Base-by-base conservation (phyloP, 768 basidiomycete genomes). In the Boletus subparvulus region DNA sequence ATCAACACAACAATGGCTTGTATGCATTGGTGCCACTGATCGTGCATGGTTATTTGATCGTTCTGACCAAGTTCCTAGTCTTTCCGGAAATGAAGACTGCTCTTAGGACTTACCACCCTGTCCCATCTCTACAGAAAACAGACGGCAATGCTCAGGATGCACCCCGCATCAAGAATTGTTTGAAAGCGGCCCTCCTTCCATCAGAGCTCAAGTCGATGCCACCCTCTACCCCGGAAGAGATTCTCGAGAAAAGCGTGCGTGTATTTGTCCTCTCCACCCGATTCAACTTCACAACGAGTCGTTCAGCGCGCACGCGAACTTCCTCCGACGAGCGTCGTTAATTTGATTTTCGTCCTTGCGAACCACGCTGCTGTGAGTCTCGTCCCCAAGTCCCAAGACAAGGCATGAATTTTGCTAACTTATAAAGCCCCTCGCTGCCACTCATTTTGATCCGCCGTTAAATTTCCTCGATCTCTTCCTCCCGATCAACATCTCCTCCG, bases 41-140 rank as follows among this genome's bases (percentile, higher is more conserved):
- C 52, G 46, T 42, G 44, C 28, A 35, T 43, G 36, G 21, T 36
- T 37, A 39, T 52, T 60, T 50, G 42, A 53, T 63, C 51, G 21
- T 56, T 28, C 62, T 72, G 44, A 69, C 57, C 55, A 49, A 54
- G 16, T 48, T 50, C 63, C 41, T 67, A 92, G 90, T 94, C 76
- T 93, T 92, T 70, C 91, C 91, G 54, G 91, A 93, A 77, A 94
- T 94, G 92, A 90, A 91, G 72, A 94, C 93, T 6, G 88, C 90
- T 19, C 76, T 94, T 53, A 78, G 92, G 67, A 91, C 90, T 52
- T 94, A 94, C 71, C 93, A 94, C 65, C 91, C 93, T 30, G 85
- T 93, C 4, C 93, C 93, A 11, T 88, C 88, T 32, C 75, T 94
- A 28, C 92, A 94, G 69, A 90, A 90, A 75, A 90, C 92, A 16